A percentile compares a stretch with the other conserved stretches of the same genome.
Conservation (phyloP, 768 basidiomycete genomes). For the Podaxis rugospora region DNA sequence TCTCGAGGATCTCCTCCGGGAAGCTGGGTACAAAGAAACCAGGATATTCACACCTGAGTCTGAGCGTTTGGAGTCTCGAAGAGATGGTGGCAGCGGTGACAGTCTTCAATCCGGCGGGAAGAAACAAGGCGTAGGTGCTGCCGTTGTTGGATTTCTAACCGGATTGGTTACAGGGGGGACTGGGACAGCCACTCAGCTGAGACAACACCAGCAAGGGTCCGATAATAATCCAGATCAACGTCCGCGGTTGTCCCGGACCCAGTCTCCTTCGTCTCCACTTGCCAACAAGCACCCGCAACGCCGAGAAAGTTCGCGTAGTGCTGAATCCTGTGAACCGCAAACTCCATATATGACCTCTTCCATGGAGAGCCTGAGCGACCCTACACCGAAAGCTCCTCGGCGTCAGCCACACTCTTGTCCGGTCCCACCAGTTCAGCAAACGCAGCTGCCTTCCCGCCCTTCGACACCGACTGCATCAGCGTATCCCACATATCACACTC, state of each 20-base stretch:
- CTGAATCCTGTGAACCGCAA: constrained; percentile 19
- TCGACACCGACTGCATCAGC: constrained; percentile 2
- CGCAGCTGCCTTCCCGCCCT: constrained; percentile 8
- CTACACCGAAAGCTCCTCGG: constrained; percentile 18
- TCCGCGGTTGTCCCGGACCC: constrained; percentile 2
- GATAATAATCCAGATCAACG: constrained; percentile 1
- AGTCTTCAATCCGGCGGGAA: constrained; percentile 24
- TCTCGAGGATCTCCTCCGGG: constrained; percentile 79
- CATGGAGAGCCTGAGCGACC: constrained; percentile 27
- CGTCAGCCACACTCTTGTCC: not conserved
- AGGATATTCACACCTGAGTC: constrained; percentile 84
- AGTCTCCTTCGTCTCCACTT: constrained; percentile 26
- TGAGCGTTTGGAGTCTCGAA: constrained; percentile 41
- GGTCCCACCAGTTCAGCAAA: not conserved
- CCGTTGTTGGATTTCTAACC: constrained; percentile 63
- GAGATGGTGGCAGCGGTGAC: constrained; percentile 19
- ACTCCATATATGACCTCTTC: constrained; percentile 29
- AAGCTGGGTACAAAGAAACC: constrained; percentile 92
- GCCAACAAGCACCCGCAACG: constrained; percentile 15
- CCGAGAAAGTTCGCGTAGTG: not conserved
- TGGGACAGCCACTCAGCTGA: constrained; percentile 8
- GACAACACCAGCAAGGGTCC: not conserved
- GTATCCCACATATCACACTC: not conserved
- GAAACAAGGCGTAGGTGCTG: constrained; percentile 45
- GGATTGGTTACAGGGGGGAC: constrained; percentile 49